phyloP scores from a whole-genome alignment of 805 yeast genomes.

The Kuraishia molischiana region DNA sequence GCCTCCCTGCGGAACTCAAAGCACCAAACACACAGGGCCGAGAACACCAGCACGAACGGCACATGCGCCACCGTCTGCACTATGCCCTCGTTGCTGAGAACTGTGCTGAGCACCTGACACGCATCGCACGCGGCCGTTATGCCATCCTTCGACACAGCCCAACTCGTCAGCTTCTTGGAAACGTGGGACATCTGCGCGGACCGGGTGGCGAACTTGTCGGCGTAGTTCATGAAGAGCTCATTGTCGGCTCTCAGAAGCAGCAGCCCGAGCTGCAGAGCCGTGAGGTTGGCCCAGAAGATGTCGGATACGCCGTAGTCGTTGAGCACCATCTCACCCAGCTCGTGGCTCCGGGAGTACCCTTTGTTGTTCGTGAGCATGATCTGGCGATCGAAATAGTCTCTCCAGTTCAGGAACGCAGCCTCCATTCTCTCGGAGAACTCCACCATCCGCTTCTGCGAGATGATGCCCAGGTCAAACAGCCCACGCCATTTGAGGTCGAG shows the following conservation, averaged over 20 bases:
- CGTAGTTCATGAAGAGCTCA: slow-evolving; percentile 8
- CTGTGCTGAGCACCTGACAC: slow-evolving; percentile 17
- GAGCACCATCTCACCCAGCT: slow-evolving; percentile 4
- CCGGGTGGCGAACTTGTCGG: slow-evolving; percentile 1
- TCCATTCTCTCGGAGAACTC: slow-evolving; percentile 20
- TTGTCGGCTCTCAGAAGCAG: slow-evolving; percentile 18
- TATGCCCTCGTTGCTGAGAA: slow-evolving; percentile 13
- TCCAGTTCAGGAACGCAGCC: slow-evolving; percentile 24
- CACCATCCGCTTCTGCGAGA: slow-evolving; percentile 19
- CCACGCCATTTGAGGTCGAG: slow-evolving; percentile 23
- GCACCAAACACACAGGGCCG: slow-evolving; percentile 9
- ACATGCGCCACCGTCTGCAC: slow-evolving; percentile 15
- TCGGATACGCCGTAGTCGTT: slow-evolving; percentile 24
- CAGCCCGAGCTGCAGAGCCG: slow-evolving; percentile 15
- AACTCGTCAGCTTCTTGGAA: slow-evolving; percentile 4
- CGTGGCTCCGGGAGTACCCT: slow-evolving; percentile 3
- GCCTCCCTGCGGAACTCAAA: slow-evolving; percentile 9
- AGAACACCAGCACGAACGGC: slow-evolving; percentile 7
- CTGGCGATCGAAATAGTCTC: slow-evolving; percentile 25
- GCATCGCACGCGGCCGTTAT: slow-evolving; percentile 13
- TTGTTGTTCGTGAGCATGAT: slow-evolving; percentile 14
- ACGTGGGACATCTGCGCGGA: not conserved
- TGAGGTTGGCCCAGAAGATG: slow-evolving; percentile 23
- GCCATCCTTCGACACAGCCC: slow-evolving; percentile 6
- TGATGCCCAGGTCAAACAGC: slow-evolving; percentile 22